These are phyloP conservation scores for Sclerotiophoma versabilis DNA, from an alignment of 2,329 filamentous ascomycete species.

Conservation along the genomic window DNA sequence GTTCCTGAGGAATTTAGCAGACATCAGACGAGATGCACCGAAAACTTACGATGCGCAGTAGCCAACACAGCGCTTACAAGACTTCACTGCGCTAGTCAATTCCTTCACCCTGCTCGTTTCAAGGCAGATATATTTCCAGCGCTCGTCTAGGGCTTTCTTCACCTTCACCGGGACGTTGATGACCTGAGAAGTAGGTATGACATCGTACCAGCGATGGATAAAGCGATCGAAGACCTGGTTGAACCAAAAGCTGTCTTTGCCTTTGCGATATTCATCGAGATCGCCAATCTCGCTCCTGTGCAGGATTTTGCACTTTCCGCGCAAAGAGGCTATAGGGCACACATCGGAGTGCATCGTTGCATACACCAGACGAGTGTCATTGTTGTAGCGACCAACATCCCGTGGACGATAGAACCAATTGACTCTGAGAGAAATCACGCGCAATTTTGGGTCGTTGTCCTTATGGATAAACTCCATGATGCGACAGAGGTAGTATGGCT, in stretches of 20 bases:
- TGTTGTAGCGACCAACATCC: slow-evolving; percentile 90
- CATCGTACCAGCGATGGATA: slow-evolving; percentile 97
- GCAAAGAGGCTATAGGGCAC: slow-evolving; percentile 87
- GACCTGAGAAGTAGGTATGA: slow-evolving; percentile 88
- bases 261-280: slow-evolving; percentile 83
- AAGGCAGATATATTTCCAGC: slow-evolving; percentile 95
- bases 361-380: slow-evolving; percentile 89
- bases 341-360: slow-evolving; percentile 99
- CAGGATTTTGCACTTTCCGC: slow-evolving; percentile 89
- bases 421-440: slow-evolving; percentile 86
- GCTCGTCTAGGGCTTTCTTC: slow-evolving; percentile 93
- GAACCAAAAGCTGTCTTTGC: slow-evolving; percentile 91
- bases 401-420: slow-evolving; percentile 99
- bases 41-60: slow-evolving; percentile 86
- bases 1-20: slow-evolving; percentile 63
- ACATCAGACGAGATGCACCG: not conserved
- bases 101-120: slow-evolving; percentile 95
- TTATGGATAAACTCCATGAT: slow-evolving; percentile 97
- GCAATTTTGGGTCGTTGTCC: slow-evolving; percentile 70
- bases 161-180: slow-evolving; percentile 96
- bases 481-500: slow-evolving; percentile 95
- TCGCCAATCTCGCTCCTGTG: slow-evolving; percentile 87
- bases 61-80: slow-evolving; percentile 88
- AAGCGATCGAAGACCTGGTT: slow-evolving; percentile 98
- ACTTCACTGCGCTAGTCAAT: slow-evolving; percentile 92